A percentile compares a stretch with the other conserved stretches of the same genome.
Evolutionary conservation across 2,329 filamentous ascomycete genomes (phyloP).

Genomic region (Cercospora zeae-maydis): DNA sequence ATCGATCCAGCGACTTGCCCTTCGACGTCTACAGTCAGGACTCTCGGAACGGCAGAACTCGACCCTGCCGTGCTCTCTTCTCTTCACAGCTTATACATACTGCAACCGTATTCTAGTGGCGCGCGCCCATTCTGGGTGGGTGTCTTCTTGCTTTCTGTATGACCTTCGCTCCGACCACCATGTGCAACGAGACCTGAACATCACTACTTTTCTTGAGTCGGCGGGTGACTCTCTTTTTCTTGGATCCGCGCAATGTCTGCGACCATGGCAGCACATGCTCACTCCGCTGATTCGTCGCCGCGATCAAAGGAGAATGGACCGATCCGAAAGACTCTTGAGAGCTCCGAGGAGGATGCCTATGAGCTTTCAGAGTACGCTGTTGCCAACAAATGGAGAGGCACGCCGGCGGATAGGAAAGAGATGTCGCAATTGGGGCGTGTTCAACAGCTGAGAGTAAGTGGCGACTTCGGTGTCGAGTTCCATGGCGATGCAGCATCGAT

Average conservation of each 20-base stretch:
- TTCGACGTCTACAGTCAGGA: neutral
- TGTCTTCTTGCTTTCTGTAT: neutral
- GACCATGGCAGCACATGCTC: neutral
- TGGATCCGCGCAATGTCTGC: neutral
- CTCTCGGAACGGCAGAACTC: neutral
- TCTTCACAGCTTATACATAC: neutral
- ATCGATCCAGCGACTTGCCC: neutral
- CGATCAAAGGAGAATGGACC: neutral
- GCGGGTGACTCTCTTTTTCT: neutral
- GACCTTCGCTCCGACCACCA: neutral
- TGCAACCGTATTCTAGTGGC: neutral
- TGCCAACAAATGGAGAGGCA: conserved; percentile 26
- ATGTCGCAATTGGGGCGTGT: conserved; percentile 27
- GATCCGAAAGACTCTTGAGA: neutral
- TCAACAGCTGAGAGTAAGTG: conserved; percentile 18
- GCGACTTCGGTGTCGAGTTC: neutral
- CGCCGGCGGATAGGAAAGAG: conserved; percentile 23
- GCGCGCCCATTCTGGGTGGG: neutral
- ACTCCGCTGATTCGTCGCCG: neutral
- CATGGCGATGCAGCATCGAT: neutral
- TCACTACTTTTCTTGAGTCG: neutral
- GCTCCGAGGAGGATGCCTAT: conserved; percentile 14
- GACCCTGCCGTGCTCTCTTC: neutral
- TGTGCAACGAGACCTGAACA: neutral
- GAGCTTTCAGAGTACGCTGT: conserved; percentile 21